Evolutionary conservation across 176 grass and related monocot species (phyloP).

Genomic region (Elymus sibiricus): DNA sequence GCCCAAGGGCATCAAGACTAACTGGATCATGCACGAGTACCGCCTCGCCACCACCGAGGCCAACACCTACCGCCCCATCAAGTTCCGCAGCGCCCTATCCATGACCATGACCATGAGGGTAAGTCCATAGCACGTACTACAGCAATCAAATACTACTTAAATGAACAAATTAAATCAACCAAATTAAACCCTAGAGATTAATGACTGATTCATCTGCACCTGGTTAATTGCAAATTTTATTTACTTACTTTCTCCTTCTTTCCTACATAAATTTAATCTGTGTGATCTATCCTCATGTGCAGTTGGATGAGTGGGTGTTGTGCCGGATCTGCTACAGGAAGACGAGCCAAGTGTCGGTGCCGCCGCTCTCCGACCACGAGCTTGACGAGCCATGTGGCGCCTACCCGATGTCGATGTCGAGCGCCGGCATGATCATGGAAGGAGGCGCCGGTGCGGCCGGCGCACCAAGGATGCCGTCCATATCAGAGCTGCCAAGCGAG

Average conservation of each 20-base stretch:
- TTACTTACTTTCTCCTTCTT: not conserved
- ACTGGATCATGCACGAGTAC: conserved; percentile 99
- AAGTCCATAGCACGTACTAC: not conserved
- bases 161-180: not conserved
- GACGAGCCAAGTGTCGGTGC: conserved; percentile 45
- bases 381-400: conserved; percentile 22
- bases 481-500: conserved; percentile 40
- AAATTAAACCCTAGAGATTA: not conserved
- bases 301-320: conserved; percentile 94
- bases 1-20: conserved; percentile 69
- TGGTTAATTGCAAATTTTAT: not conserved
- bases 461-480: conserved; percentile 38
- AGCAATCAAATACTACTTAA: not conserved
- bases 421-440: conserved; percentile 30
- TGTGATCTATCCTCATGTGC: not conserved
- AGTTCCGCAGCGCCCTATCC: conserved; percentile 64
- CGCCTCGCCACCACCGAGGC: conserved; percentile 76
- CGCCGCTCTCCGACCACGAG: conserved; percentile 53
- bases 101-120: conserved; percentile 81
- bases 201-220: not conserved
- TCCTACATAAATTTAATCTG: not conserved
- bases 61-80: conserved; percentile 60
- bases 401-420: conserved; percentile 15
- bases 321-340: conserved; percentile 89
- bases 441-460: not conserved